Base-by-base conservation (phyloP, 1,284 basidiomycete species). In the Irpex sp. region DNA sequence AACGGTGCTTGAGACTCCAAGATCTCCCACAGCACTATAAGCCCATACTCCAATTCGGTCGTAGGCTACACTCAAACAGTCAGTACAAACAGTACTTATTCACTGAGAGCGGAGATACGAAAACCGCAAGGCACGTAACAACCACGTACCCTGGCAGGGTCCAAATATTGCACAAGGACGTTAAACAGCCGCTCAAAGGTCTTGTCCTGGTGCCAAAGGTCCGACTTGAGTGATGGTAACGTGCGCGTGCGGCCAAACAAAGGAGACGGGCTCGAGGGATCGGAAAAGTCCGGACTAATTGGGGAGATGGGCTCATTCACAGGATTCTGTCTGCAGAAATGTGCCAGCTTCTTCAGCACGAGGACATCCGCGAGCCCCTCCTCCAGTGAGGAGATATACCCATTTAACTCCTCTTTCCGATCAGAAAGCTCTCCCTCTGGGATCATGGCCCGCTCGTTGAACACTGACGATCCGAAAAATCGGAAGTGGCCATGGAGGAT, bases 11-110 rank as follows among this genome's bases (percentile, higher is more conserved):
- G 89, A 67, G 87, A 84, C 69, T 86, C 86, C 11, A 93, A 75
- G 70, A 92, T 82, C 75, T 93, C 91, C 88, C 88, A 93, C 21
- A 92, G 69, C 44, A 89, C 79, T 68, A 93, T 86, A 67, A 93
- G 76, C 36, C 86, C 90, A 69, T 91, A 89, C 71, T 90, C 87
- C 38, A 93, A 77, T 64, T 82, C 79, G 66, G 87, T 84, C 61
- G 82, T 82, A 60, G 76, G 76, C 91, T 93, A 69, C 58, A 65
- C n/a, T 48, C 63, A 31, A 44, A 26, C 59, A 17, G 34, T 38
- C 26, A 36, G 26, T 61, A 47, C 48, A 60, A 56, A 64, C 62
- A 64, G 26, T 31, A 48, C 37, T 1, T n/a, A 59, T 4, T 36
- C 58, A 44, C 36, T 58, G 21, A 4, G 37, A 21, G 40, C 37